Evolutionary conservation across 1,284 basidiomycete genomes (phyloP).

Genomic region (Athelia sp.): DNA sequence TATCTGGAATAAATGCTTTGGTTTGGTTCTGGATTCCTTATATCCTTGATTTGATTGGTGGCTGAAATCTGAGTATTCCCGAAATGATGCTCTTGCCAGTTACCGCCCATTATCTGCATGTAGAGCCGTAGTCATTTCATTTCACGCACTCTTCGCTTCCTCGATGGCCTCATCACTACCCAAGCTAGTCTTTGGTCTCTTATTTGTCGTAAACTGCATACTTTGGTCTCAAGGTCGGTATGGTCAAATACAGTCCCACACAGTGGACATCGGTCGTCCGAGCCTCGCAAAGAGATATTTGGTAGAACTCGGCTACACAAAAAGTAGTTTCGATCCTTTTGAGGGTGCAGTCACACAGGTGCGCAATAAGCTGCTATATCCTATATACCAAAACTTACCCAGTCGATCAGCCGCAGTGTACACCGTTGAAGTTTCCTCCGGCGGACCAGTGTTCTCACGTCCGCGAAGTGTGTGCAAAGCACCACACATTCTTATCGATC

Average conservation of each 20-base stretch:
- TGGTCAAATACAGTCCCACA: constrained; percentile 27
- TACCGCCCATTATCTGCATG: too few relatives aligned
- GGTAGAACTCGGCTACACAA: background rate
- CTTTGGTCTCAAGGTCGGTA: constrained; percentile 65
- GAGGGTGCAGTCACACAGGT: background rate
- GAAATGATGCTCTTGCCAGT: too few relatives aligned
- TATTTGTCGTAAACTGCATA: constrained; percentile 49
- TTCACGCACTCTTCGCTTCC: background rate
- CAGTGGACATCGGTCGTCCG: constrained; percentile 9
- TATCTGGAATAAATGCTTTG: too few relatives aligned
- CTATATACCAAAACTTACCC: background rate
- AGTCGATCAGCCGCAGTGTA: constrained; percentile 39
- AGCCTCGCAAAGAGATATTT: constrained; percentile 8
- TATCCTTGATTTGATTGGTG: too few relatives aligned
- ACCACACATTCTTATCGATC: constrained; percentile 63
- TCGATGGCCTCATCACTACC: constrained; percentile 35
- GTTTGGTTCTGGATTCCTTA: too few relatives aligned
- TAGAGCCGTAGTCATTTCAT: too few relatives aligned
- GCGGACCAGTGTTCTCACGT: constrained; percentile 66
- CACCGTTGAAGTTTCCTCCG: constrained; percentile 47
- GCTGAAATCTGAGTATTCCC: too few relatives aligned
- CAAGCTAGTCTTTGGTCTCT: constrained; percentile 43
- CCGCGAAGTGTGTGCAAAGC: constrained; percentile 41
- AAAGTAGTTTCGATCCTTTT: background rate
- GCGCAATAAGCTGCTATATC: constrained; percentile 15